Conservation (phyloP, 306 rosid species). For the Corylus americana region DNA sequence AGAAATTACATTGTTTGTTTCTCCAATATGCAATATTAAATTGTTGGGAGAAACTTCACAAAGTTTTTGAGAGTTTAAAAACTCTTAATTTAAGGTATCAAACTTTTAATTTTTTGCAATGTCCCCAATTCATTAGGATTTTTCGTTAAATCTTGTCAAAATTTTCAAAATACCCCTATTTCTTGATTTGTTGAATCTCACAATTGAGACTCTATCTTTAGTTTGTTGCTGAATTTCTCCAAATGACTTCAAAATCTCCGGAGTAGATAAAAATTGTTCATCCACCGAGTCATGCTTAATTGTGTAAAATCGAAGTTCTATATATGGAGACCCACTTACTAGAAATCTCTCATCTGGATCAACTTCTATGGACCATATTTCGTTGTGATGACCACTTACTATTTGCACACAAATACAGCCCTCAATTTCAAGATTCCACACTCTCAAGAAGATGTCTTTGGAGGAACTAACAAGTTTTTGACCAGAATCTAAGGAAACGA, state of each 20-base stretch:
- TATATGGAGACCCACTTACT: slow-evolving; percentile 87
- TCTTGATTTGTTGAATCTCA: slow-evolving; percentile 65
- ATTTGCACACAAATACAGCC: slow-evolving; percentile 94
- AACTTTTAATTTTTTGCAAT: too few relatives aligned
- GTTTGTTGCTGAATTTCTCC: slow-evolving; percentile 84
- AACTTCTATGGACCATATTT: slow-evolving; percentile 83
- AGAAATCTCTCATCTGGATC: slow-evolving; percentile 73
- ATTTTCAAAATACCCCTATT: too few relatives aligned
- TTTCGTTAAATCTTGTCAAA: too few relatives aligned
- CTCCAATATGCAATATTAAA: too few relatives aligned
- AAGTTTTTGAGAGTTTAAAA: too few relatives aligned
- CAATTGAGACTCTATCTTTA: slow-evolving; percentile 84
- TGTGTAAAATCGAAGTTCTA: slow-evolving; percentile 75
- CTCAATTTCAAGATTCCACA: slow-evolving; percentile 76
- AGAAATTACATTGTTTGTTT: too few relatives aligned
- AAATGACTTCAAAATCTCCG: slow-evolving; percentile 56
- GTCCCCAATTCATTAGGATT: too few relatives aligned
- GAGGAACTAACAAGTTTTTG: slow-evolving; percentile 86
- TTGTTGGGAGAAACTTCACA: too few relatives aligned
- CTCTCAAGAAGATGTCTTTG: slow-evolving; percentile 90
- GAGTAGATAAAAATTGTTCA: too few relatives aligned
- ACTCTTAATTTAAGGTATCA: too few relatives aligned
- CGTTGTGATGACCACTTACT: slow-evolving; percentile 89
- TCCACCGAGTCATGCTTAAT: slow-evolving; percentile 55
- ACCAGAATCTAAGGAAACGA: slow-evolving; percentile 69